Conservation (phyloP, 164 flowering plant species). For the Kalanchoe fedtschenkoi region DNA sequence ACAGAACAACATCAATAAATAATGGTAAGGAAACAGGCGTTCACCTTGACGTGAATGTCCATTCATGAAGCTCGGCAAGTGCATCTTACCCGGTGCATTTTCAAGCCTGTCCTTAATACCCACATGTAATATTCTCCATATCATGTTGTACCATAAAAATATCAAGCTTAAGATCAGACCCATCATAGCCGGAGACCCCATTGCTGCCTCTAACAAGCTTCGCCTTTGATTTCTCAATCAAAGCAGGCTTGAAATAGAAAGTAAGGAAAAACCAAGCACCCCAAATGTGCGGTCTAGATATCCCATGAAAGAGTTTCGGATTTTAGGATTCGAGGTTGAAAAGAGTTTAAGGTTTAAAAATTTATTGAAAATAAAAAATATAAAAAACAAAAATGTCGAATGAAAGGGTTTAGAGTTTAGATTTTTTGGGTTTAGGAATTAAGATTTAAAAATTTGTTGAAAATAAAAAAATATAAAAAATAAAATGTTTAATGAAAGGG, state of each 20-base stretch:
- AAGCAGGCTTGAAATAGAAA: constrained; percentile 72
- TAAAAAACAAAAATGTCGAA: too few species aligned
- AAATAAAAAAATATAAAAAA: too few species aligned
- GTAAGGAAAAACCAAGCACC: constrained; percentile 97
- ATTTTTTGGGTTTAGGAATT: too few species aligned
- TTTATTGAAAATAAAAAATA: too few species aligned
- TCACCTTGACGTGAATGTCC: constrained; percentile 96
- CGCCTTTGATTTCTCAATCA: constrained; percentile 64
- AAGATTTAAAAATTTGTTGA: too few species aligned
- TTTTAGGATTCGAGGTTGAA: too few species aligned
- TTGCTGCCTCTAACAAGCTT: constrained; percentile 49
- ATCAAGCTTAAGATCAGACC: constrained; percentile 70
- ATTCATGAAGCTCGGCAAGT: constrained; percentile 91
- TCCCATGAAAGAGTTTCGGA: too few species aligned
- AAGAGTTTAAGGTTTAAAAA: too few species aligned
- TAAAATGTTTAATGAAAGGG: too few species aligned
- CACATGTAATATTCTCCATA: constrained; percentile 99
- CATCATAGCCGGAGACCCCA: constrained; percentile 65
- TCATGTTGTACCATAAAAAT: constrained; percentile 93
- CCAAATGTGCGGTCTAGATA: too few species aligned
- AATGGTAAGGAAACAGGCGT: constrained; percentile 73
- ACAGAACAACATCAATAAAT: neutral
- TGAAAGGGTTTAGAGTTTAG: too few species aligned
- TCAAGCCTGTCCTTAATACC: constrained; percentile 95
- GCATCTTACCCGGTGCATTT: constrained; percentile 92